These are phyloP conservation scores for Aspergillus tubingensis DNA, from an alignment of 2,329 filamentous ascomycete genomes.

Conservation along the genomic window DNA sequence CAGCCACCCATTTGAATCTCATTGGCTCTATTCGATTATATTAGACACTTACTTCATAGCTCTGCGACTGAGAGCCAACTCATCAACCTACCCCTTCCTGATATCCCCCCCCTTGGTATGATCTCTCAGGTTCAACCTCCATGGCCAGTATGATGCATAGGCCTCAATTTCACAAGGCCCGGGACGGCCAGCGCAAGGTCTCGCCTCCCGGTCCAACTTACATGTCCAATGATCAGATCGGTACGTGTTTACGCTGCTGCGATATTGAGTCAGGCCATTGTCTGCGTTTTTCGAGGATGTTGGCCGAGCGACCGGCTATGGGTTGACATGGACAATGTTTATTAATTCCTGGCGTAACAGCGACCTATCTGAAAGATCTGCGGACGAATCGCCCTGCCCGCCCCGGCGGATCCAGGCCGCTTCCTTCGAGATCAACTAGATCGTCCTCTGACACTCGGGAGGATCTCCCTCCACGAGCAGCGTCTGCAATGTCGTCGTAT, in stretches of 20 bases:
- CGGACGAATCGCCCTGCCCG: conserved; percentile 58
- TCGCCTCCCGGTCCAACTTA: conserved; percentile 50
- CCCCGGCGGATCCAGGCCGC: conserved; percentile 62
- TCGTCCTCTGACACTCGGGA: conserved; percentile 28
- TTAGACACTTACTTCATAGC: conserved; percentile 21
- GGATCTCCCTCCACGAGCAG: conserved; percentile 42
- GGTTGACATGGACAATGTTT: conserved; percentile 12
- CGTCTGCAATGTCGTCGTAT: conserved; percentile 47
- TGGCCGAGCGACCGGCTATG: conserved; percentile 20
- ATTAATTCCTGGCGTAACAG: conserved; percentile 39
- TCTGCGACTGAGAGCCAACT: conserved; percentile 13
- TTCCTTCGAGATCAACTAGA: conserved; percentile 51
- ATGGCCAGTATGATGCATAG: conserved; percentile 41
- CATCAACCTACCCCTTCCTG: conserved; percentile 12
- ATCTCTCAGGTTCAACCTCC: conserved; percentile 7
- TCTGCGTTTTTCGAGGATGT: conserved; percentile 18
- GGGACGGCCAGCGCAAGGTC: conserved; percentile 45
- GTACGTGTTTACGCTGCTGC: conserved; percentile 40
- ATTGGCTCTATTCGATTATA: conserved; percentile 19
- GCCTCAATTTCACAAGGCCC: conserved; percentile 29
- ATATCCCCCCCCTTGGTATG: conserved; percentile 8
- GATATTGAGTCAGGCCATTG: conserved; percentile 19
- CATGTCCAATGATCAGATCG: conserved; percentile 50
- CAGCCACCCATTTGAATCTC: conserved; percentile 18
- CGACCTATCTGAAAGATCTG: conserved; percentile 61